Percentiles rank a stretch among this genome's conserved stretches.
phyloP scores from a whole-genome alignment of 2,329 filamentous ascomycete genomes.

The Blumeria graminis region DNA sequence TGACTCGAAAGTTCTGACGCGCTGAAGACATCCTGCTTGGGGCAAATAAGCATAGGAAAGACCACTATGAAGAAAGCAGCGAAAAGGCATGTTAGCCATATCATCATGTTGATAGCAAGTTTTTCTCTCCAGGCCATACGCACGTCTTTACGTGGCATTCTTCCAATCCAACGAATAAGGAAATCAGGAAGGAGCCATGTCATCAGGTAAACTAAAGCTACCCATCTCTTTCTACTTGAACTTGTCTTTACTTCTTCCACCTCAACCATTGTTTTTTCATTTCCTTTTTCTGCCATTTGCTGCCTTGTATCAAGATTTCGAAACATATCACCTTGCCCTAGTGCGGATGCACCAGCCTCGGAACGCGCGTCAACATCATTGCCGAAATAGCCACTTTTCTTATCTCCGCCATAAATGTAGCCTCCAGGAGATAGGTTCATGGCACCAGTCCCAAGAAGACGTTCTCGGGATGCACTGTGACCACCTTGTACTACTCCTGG shows the following conservation, averaged over 20 bases:
- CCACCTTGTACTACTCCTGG: slow-evolving; percentile 25
- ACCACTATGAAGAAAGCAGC: slow-evolving; percentile 75
- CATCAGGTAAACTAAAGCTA: slow-evolving; percentile 57
- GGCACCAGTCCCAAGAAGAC: slow-evolving; percentile 24
- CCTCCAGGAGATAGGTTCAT: slow-evolving; percentile 30
- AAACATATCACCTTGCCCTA: slow-evolving; percentile 92
- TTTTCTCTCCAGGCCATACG: slow-evolving; percentile 91
- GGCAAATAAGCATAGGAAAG: slow-evolving; percentile 75
- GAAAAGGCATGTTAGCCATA: slow-evolving; percentile 63
- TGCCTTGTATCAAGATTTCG: slow-evolving; percentile 83
- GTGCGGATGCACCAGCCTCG: slow-evolving; percentile 75
- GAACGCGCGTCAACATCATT: slow-evolving; percentile 58
- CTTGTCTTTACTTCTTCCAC: slow-evolving; percentile 67
- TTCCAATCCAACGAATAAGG: slow-evolving; percentile 47
- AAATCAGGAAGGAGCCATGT: slow-evolving; percentile 83
- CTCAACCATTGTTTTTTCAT: slow-evolving; percentile 72
- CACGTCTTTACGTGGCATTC: slow-evolving; percentile 81
- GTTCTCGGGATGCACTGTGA: slow-evolving; percentile 39
- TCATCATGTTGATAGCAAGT: slow-evolving; percentile 89
- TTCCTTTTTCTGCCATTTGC: slow-evolving; percentile 85
- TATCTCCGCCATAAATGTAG: slow-evolving; percentile 48
- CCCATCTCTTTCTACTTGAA: slow-evolving; percentile 68
- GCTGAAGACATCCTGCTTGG: slow-evolving; percentile 72
- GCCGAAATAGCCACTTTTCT: slow-evolving; percentile 60
- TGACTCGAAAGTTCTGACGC: slow-evolving; percentile 47